A percentile compares a stretch with the other conserved stretches of the same genome.
Conservation (phyloP, 2,329 filamentous ascomycete species). For the Aquanectria penicillioides region DNA sequence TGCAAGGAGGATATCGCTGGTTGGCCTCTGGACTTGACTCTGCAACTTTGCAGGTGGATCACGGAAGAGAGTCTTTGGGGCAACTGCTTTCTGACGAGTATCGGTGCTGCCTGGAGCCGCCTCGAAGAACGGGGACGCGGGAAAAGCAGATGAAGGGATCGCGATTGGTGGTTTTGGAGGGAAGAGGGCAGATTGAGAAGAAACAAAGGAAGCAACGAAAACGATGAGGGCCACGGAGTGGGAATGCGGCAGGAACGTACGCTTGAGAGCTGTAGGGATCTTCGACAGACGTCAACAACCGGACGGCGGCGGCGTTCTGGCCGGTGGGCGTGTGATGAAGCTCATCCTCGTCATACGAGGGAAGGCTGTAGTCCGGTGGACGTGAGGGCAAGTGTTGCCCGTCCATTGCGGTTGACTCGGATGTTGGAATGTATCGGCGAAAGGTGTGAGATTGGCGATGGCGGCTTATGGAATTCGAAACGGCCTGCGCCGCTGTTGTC, state of each 20-base stretch:
- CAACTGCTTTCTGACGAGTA: too few relatives aligned
- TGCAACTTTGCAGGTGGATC: constrained; percentile 61
- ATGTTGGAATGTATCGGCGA: constrained; percentile 43
- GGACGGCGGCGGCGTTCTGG: constrained; percentile 63
- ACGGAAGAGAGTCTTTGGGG: constrained; percentile 31
- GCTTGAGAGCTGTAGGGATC: constrained; percentile 60
- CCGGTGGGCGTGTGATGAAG: constrained; percentile 56
- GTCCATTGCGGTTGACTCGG: constrained; percentile 54
- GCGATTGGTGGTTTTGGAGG: constrained; percentile 29
- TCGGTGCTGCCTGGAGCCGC: constrained; percentile 21
- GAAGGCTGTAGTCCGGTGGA: constrained; percentile 67
- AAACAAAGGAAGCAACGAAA: constrained; percentile 6
- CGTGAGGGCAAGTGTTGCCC: constrained; percentile 60
- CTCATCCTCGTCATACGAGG: constrained; percentile 64
- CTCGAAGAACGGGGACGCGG: constrained; percentile 14
- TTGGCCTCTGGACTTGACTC: constrained; percentile 49
- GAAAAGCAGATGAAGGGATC: constrained; percentile 24
- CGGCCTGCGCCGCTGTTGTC: constrained; percentile 31
- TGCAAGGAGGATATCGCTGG: constrained; percentile 42
- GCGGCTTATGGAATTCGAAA: constrained; percentile 20
- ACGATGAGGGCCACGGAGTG: neutral
- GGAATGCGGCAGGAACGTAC: constrained; percentile 60
- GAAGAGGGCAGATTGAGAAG: constrained; percentile 23
- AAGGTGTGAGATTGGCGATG: constrained; percentile 25
- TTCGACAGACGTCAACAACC: constrained; percentile 71